Evolutionary conservation across 2,329 filamentous ascomycete genomes (phyloP), one percentile per base, ranked within the genome.

Genomic region (Ceratocystis destructans): DNA sequence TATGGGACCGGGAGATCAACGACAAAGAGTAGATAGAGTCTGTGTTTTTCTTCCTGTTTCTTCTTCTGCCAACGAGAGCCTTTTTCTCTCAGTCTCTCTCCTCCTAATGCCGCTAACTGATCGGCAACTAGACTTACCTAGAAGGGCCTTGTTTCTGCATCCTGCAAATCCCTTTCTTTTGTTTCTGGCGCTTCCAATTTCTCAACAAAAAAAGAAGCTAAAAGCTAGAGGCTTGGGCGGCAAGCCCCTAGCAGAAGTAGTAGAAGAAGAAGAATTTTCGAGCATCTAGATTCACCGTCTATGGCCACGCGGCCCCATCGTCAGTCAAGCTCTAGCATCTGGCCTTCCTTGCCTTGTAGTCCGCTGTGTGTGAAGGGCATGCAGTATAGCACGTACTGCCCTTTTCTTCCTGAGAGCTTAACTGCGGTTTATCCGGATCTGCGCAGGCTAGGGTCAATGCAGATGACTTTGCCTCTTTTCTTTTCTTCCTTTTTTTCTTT

Each of bases 201-300:
- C 53, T 12, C 53, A 59, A 59, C 53, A 59, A 59, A 59, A 55
- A 59, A 59, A 37, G n/a, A 31, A 33, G 20, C 48, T 53, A 53
- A 25, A 53, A 53, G 8, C 20, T 2, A 22, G 10, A 28, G 48
- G 48, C 48, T 53, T 53, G 48, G 17, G 5, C 37, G 10, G 10
- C 10, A 25, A 53, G 12, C 8, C 20, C 3, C 3, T 20, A 48
- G 25, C 5, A 53, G 8, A 25, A 53, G 1, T n/a, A 4, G 25
- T 25, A 15, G 17, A 20, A 48, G 20, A 46, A 53, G 25, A 53
- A 53, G 8, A 53, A 10, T 53, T 25, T 53, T 53, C 48, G 12
- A 20, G 28, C 7, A 15, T 25, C 48, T 10, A 15, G 5, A 48
- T 50, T 50, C 46, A 20, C 1, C 22, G 1, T 53, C 1, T 53